These are phyloP conservation scores for Boletus rubescentipes DNA, from an alignment of 768 basidiomycete genomes.

Conservation along the genomic window DNA sequence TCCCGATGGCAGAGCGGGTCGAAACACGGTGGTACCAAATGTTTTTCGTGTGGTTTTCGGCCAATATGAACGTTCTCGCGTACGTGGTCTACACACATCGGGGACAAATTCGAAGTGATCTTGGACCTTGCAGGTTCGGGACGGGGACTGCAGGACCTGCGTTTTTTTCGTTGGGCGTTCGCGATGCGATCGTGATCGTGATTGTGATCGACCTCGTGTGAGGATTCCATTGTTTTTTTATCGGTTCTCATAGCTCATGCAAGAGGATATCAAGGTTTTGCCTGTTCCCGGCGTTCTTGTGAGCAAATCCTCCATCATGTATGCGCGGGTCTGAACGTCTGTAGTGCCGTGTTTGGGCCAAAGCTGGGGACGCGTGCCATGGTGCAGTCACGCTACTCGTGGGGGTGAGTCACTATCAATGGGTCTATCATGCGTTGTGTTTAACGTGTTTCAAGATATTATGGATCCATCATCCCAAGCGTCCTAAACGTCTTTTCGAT, in stretches of 20 bases:
- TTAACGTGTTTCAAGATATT: constrained; percentile 33
- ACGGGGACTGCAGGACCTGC: constrained; percentile 52
- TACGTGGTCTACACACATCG: constrained; percentile 19
- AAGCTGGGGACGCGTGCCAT: constrained; percentile 58
- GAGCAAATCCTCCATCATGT: constrained; percentile 4
- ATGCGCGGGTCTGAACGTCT: background rate
- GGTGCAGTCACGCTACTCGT: constrained; percentile 54
- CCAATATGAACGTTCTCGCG: constrained; percentile 44
- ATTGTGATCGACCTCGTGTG: constrained; percentile 47
- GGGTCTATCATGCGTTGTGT: constrained; percentile 5
- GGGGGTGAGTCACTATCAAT: constrained; percentile 38
- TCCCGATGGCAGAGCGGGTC: constrained; percentile 35
- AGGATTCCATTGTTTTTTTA: constrained; percentile 3
- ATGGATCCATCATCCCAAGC: constrained; percentile 40
- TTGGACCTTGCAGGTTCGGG: constrained; percentile 37
- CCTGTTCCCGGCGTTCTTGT: constrained; percentile 40
- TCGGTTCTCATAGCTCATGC: constrained; percentile 1
- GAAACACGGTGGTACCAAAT: constrained; percentile 45
- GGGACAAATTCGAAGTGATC: background rate
- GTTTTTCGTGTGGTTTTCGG: constrained; percentile 53
- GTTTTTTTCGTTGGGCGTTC: constrained; percentile 45
- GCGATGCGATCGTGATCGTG: constrained; percentile 41
- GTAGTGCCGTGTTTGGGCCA: constrained; percentile 52
- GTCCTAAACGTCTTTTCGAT: constrained; percentile 49
- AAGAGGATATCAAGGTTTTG: constrained; percentile 31